phyloP scores from a whole-genome alignment of 2,329 filamentous ascomycete species.

The Nigrospora osmanthi region DNA sequence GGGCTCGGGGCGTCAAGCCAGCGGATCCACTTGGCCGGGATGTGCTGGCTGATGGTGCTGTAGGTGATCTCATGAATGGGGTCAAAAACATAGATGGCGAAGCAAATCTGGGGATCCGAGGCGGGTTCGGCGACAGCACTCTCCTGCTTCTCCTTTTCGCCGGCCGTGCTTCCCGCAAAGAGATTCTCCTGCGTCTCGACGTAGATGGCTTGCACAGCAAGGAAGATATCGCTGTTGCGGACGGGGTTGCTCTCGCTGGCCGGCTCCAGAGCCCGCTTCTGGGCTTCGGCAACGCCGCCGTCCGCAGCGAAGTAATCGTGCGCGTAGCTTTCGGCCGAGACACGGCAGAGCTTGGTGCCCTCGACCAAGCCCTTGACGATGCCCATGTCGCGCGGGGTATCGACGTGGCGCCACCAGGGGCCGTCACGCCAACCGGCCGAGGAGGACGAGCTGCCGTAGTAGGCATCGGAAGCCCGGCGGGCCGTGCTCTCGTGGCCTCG shows the following conservation, averaged over 20 bases:
- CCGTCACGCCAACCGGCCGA: conserved; percentile 80
- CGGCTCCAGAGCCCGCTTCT: conserved; percentile 69
- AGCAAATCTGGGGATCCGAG: conserved; percentile 56
- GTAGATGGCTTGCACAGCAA: conserved; percentile 83
- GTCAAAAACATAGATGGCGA: conserved; percentile 76
- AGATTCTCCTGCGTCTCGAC: conserved; percentile 57
- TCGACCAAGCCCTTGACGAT: conserved; percentile 74
- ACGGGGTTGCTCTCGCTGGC: conserved; percentile 83
- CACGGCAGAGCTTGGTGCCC: conserved; percentile 85
- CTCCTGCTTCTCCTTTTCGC: conserved; percentile 47
- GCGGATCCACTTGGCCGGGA: conserved; percentile 78
- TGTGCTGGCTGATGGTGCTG: conserved; percentile 69
- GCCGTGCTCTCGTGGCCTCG: conserved; percentile 78
- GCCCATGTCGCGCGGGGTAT: conserved; percentile 66
- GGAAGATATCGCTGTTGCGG: conserved; percentile 87
- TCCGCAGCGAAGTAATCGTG: conserved; percentile 72
- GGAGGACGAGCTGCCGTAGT: conserved; percentile 40
- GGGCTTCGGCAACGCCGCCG: conserved; percentile 75
- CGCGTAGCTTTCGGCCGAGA: conserved; percentile 81
- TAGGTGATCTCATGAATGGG: conserved; percentile 89
- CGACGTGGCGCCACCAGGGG: conserved; percentile 84
- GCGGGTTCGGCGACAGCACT: conserved; percentile 41
- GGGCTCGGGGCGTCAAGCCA: conserved; percentile 79
- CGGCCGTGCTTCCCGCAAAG: conserved; percentile 52
- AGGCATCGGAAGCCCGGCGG: conserved; percentile 55